A percentile compares a stretch with the other conserved stretches of the same genome.
Conservation (phyloP, 441 rosid species). For the Adansonia rubrostipa region DNA sequence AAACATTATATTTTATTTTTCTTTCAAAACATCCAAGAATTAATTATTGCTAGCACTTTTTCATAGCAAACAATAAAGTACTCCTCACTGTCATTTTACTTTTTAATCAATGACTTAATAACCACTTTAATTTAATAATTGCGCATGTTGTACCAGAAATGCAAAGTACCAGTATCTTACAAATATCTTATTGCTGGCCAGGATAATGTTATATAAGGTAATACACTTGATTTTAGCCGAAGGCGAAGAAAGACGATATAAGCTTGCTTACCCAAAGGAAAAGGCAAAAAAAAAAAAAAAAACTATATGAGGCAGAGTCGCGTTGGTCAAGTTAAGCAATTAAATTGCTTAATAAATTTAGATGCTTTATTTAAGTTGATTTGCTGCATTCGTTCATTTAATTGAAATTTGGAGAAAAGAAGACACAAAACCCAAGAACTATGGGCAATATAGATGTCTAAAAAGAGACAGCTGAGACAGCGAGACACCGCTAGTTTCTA, state of each 20-base stretch:
- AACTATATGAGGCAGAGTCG: background rate
- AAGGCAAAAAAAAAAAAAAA: too few relatives aligned
- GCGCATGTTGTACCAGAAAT: background rate
- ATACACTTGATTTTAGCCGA: too few relatives aligned
- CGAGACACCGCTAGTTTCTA: background rate
- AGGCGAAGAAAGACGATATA: too few relatives aligned
- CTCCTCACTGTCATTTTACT: background rate
- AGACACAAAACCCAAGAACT: background rate
- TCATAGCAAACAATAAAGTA: background rate
- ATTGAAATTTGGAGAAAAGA: background rate
- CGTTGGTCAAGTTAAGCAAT: background rate
- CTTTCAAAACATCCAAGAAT: background rate
- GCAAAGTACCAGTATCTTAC: background rate
- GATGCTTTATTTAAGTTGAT: background rate
- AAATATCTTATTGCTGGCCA: background rate
- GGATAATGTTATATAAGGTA: background rate
- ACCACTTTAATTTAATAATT: background rate
- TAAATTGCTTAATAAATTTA: background rate
- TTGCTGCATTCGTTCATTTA: background rate
- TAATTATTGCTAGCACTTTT: background rate
- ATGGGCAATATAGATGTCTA: background rate
- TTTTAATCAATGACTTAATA: conserved; percentile 11
- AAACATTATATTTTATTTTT: background rate
- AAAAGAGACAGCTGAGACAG: background rate
- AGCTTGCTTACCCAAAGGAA: too few relatives aligned